Evolutionary conservation across 306 rosid genomes (phyloP), one percentile per base, ranked within the genome.

Genomic region (Hippophae rhamnoides): DNA sequence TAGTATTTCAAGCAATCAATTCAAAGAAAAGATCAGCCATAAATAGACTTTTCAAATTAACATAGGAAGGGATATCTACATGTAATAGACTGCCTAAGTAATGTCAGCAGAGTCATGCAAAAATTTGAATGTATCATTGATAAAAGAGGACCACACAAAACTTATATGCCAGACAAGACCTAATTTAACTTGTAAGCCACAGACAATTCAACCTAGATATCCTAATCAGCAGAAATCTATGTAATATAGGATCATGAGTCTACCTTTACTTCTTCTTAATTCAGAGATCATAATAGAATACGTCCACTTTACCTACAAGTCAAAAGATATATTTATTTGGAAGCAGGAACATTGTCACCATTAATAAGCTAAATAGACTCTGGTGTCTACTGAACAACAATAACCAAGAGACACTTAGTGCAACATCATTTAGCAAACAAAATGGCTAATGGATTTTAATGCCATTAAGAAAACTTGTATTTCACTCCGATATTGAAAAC

Each of bases 261-360:
- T 93, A 93, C 99, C 99, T 93, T 88, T 80, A 88, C 80, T 76
- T 88, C 99, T 82, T 89, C 38, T 78, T 88, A 86, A 81, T 88
- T 93, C 99, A 93, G 99, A 85, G 98, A 92, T 85, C 99, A 85
- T 85, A 79, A 73, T 83, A 90, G 96, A 80, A 92, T 82, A 93
- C 95, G 85, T 66, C 99, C 86, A 31, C 38, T 31, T 31, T 31
- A 31, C 38, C 38, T 31, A 31, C 38, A 31, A 31, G 38, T 31
- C 38, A 93, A 84, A 93, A 88, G 90, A 87, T 75, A 85, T 85
- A 79, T 89, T 88, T 88, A 93, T 89, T 93, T 88, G 97, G 95
- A 93, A 93, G 89, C 68, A 85, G 74, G 88, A 82, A 80, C 85
- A 89, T 80, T 69, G 71, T 82, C 74, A 76, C 93, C 76, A 75